Evolutionary conservation across 2,329 filamentous ascomycete species (phyloP).

Genomic region (Penicillium sp.): DNA sequence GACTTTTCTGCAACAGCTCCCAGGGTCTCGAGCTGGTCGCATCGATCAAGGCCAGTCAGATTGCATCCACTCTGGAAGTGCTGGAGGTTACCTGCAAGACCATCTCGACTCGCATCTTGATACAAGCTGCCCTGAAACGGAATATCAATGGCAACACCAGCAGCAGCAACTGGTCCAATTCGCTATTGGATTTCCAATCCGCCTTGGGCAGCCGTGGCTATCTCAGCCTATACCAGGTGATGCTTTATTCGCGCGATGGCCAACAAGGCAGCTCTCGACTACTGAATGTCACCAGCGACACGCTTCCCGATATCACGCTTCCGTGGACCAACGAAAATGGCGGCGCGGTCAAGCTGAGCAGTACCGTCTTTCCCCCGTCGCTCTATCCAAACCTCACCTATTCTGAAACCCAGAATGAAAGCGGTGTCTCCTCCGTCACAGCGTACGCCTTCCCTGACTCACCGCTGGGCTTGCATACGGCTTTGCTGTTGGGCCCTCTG

Average conservation of each 20-base stretch:
- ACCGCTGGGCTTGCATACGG: conserved; percentile 42
- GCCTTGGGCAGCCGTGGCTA: conserved; percentile 58
- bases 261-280: conserved; percentile 54
- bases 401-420: conserved; percentile 20
- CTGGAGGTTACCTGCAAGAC: conserved; percentile 69
- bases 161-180: conserved; percentile 53
- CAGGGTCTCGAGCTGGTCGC: conserved; percentile 69
- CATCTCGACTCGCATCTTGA: conserved; percentile 58
- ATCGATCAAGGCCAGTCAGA: conserved; percentile 76
- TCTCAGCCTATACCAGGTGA: conserved; percentile 57
- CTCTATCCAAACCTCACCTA: conserved; percentile 79
- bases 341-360: conserved; percentile 55
- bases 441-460: conserved; percentile 38
- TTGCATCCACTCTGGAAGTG: conserved; percentile 71
- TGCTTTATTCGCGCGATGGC: conserved; percentile 64
- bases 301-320: conserved; percentile 43
- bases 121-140: conserved; percentile 47
- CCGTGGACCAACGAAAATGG: conserved; percentile 59
- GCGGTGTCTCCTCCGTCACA: conserved; percentile 16
- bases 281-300: conserved; percentile 57
- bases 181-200: conserved; percentile 61
- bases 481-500: conserved; percentile 71
- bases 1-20: conserved; percentile 31
- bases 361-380: conserved; percentile 60
- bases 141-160: conserved; percentile 50